Percentiles rank a stretch among this genome's conserved stretches.
phyloP scores from a whole-genome alignment of 2,329 filamentous ascomycete genomes.

The Hypoxylon sp. region DNA sequence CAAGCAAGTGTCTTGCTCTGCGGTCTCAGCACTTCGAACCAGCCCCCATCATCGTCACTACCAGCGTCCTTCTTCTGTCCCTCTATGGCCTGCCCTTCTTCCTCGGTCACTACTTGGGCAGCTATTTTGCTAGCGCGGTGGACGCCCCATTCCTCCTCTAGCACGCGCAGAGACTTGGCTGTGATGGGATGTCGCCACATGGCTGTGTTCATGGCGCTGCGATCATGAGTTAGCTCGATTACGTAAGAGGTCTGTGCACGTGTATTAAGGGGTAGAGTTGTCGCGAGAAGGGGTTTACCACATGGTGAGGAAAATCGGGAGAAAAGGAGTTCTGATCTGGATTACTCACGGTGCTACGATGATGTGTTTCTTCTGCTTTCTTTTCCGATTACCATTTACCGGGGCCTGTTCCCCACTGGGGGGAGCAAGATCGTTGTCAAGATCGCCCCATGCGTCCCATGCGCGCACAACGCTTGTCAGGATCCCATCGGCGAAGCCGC shows the following conservation, averaged over 20 bases:
- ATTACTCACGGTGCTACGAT: conserved; percentile 73
- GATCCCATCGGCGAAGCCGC: conserved; percentile 83
- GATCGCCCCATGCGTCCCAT: conserved; percentile 82
- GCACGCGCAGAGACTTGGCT: conserved; percentile 74
- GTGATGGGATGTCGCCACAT: conserved; percentile 94
- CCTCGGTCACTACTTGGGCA: neutral
- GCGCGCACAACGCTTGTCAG: conserved; percentile 82
- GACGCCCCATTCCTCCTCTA: conserved; percentile 82
- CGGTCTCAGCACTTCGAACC: conserved; percentile 81
- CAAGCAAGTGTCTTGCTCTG: conserved; percentile 85
- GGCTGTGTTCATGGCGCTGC: conserved; percentile 82
- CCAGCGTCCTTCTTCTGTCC: conserved; percentile 51
- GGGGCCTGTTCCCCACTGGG: neutral
- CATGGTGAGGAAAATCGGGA: neutral
- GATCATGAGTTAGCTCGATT: neutral
- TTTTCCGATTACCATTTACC: conserved; percentile 23
- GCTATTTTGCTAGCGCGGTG: conserved; percentile 21
- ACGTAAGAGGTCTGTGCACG: neutral
- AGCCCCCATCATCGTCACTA: conserved; percentile 55
- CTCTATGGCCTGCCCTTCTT: conserved; percentile 52
- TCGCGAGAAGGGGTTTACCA: neutral
- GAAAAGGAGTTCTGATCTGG: no score
- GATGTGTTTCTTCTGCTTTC: conserved; percentile 72
- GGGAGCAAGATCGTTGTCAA: conserved; percentile 60
- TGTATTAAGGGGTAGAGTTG: neutral